Evolutionary conservation across 805 yeast genomes (phyloP).

Genomic region (Saccharomycopsis schoenii): DNA sequence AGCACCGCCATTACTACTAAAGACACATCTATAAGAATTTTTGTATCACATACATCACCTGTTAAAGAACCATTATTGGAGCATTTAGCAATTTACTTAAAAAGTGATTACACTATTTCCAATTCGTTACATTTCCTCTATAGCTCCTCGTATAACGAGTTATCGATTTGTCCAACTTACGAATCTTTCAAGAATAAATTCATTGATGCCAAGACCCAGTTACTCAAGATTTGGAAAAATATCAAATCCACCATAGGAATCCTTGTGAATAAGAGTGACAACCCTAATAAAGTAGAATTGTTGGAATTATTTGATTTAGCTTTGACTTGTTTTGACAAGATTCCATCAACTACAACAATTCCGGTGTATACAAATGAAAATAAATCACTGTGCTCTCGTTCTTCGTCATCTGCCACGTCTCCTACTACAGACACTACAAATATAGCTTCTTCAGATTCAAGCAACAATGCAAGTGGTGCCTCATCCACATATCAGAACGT

Average conservation of each 20-base stretch:
- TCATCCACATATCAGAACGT: background rate
- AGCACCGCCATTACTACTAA: background rate
- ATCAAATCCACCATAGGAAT: conserved; percentile 43
- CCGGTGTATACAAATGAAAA: conserved; percentile 24
- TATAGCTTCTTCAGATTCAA: background rate
- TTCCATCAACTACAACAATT: conserved; percentile 36
- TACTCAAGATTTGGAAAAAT: conserved; percentile 55
- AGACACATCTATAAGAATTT: conserved; percentile 35
- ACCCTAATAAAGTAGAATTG: conserved; percentile 30
- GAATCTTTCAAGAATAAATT: conserved; percentile 57
- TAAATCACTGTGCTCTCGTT: conserved; percentile 23
- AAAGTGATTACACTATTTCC: conserved; percentile 65
- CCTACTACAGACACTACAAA: conserved; percentile 13
- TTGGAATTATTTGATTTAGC: conserved; percentile 44
- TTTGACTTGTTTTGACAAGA: conserved; percentile 50
- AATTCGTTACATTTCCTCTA: conserved; percentile 64
- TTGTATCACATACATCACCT: conserved; percentile 63
- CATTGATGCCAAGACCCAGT: conserved; percentile 47
- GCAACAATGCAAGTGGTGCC: background rate
- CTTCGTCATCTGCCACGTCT: conserved; percentile 7
- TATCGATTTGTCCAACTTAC: conserved; percentile 51
- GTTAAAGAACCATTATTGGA: conserved; percentile 59
- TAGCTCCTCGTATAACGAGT: conserved; percentile 60
- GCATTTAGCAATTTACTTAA: conserved; percentile 54
- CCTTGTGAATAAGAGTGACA: conserved; percentile 27